Conservation (phyloP, 306 rosid genomes). For the Vigna nakashimae region DNA sequence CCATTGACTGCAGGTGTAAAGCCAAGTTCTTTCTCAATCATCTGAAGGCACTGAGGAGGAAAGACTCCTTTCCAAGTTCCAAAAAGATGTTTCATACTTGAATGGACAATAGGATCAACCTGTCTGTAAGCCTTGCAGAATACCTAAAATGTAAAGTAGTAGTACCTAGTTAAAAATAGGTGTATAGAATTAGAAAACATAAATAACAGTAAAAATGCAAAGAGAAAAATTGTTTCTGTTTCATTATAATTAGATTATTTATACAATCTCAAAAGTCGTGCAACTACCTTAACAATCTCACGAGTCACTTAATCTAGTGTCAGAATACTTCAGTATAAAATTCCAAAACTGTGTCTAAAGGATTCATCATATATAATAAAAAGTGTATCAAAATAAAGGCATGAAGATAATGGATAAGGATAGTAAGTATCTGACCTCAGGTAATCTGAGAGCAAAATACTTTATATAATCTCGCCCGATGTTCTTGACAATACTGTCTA, state of each 20-base stretch:
- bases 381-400: constrained; percentile 21
- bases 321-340: constrained; percentile 25
- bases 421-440: constrained; percentile 83
- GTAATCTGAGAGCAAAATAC: constrained; percentile 79
- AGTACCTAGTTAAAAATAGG: constrained; percentile 56
- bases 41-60: constrained; percentile 83
- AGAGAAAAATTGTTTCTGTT: constrained; percentile 30
- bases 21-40: constrained; percentile 90
- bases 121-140: constrained; percentile 93
- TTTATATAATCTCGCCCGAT: constrained; percentile 94
- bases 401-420: constrained; percentile 19
- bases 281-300: constrained; percentile 20
- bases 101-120: constrained; percentile 82
- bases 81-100: constrained; percentile 96
- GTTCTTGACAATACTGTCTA: constrained; percentile 99
- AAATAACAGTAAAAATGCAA: constrained; percentile 23
- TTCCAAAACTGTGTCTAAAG: constrained; percentile 24
- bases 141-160: constrained; percentile 73
- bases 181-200: constrained; percentile 39
- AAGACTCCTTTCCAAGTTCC: constrained; percentile 99
- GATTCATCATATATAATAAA: constrained; percentile 12
- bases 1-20: constrained; percentile 71
- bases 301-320: constrained; percentile 16
- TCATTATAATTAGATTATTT: constrained; percentile 30
- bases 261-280: neutral